Conservation (phyloP, 257 asterid genomes). For the Nicotiana tomentosiformis region DNA sequence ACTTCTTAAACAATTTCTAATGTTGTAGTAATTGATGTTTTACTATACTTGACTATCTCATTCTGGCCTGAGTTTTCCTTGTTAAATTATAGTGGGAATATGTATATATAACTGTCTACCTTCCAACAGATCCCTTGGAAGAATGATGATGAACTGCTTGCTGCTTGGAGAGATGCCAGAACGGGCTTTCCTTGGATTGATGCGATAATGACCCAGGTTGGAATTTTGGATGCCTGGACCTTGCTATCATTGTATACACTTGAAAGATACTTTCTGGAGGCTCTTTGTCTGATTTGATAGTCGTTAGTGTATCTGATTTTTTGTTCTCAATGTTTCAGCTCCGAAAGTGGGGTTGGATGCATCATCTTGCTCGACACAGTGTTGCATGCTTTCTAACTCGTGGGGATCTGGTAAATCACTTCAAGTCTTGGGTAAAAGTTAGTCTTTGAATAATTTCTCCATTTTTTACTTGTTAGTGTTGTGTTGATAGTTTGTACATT, state of each 20-base stretch:
- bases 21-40: not conserved
- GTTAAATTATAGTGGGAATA: not conserved
- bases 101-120: not conserved
- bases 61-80: not conserved
- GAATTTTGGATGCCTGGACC: not conserved
- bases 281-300: not conserved
- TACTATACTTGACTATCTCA: not conserved
- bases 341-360: slow-evolving; percentile 96
- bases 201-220: slow-evolving; percentile 95
- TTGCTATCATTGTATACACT: not conserved
- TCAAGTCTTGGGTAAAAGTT: not conserved
- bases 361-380: slow-evolving; percentile 95
- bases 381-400: slow-evolving; percentile 97
- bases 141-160: slow-evolving; percentile 58
- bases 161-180: slow-evolving; percentile 91
- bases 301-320: not conserved
- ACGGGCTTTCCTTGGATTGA: slow-evolving; percentile 99
- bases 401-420: slow-evolving; percentile 75
- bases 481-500: slow-evolving; percentile 63
- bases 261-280: not conserved
- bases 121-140: slow-evolving; percentile 80
- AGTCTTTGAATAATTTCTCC: not conserved
- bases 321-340: slow-evolving; percentile 41
- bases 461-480: slow-evolving; percentile 8
- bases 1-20: not conserved